Evolutionary conservation across 2,329 filamentous ascomycete genomes (phyloP).

Genomic region (Leptographium procerum): DNA sequence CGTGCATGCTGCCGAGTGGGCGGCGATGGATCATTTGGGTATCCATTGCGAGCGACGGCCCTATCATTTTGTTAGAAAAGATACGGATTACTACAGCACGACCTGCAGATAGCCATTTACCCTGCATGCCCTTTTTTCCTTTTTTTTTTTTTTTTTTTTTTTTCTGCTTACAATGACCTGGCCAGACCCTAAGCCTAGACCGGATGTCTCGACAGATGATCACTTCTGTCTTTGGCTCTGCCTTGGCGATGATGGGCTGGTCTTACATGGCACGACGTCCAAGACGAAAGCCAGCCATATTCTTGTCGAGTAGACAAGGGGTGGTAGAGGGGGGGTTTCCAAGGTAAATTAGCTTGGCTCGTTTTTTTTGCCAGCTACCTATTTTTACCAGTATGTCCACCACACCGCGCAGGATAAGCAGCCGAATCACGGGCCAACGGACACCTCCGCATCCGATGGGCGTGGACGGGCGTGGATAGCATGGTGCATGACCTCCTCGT

Average conservation of each 20-base stretch:
- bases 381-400: no score
- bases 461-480: not conserved
- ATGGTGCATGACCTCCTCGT: not conserved
- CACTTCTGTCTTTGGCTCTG: not conserved
- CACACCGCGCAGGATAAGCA: not conserved
- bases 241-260: not conserved
- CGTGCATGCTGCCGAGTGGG: not conserved
- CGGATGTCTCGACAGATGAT: not conserved
- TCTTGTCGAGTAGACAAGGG: not conserved
- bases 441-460: not conserved
- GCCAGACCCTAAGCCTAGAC: not conserved
- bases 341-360: not conserved
- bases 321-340: not conserved
- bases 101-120: not conserved
- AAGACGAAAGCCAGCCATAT: no score
- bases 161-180: not conserved
- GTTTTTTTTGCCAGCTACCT: not conserved
- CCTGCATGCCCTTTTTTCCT: no score
- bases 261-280: not conserved
- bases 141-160: no score
- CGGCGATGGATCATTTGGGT: not conserved
- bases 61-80: not conserved
- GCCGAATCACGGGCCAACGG: not conserved
- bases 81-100: not conserved
- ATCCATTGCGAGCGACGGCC: not conserved